A percentile compares a stretch with the other conserved stretches of the same genome.
Conservation (phyloP, 1,284 basidiomycete species). For the Sanghuangporus baumii region DNA sequence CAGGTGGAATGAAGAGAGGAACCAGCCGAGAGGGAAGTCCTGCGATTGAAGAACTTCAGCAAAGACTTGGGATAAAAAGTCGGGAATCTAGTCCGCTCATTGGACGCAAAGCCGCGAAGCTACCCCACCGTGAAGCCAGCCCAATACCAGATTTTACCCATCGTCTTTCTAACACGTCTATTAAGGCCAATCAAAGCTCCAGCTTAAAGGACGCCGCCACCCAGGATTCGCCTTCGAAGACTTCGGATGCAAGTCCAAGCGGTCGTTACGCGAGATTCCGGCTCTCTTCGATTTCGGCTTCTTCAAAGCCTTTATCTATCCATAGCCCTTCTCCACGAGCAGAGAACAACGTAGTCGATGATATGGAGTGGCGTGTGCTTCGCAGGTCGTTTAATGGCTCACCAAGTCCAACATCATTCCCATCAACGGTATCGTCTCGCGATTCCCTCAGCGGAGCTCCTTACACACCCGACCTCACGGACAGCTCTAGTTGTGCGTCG, state of each 20-base stretch:
- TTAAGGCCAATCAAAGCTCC: not conserved
- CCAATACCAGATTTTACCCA: constrained; percentile 7
- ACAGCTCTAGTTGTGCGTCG: constrained; percentile 52
- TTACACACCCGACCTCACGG: constrained; percentile 55
- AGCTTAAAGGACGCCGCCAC: not conserved
- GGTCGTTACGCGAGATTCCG: constrained; percentile 17
- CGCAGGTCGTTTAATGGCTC: constrained; percentile 5
- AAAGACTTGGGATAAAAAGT: constrained; percentile 50
- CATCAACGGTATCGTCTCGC: constrained; percentile 8
- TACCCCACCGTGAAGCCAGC: not conserved
- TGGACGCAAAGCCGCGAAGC: not conserved
- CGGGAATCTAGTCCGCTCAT: constrained; percentile 52
- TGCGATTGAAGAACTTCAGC: constrained; percentile 50
- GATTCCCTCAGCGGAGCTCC: constrained; percentile 30
- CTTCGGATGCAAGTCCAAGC: constrained; percentile 9
- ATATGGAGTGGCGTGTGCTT: constrained; percentile 10
- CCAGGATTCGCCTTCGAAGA: not conserved
- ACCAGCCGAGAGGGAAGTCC: constrained; percentile 46
- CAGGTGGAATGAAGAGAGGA: constrained; percentile 32
- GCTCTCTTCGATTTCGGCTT: not conserved
- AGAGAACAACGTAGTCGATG: constrained; percentile 7
- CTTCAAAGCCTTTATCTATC: not conserved
- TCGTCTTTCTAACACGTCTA: constrained; percentile 5
- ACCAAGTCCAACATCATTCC: constrained; percentile 5
- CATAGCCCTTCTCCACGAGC: constrained; percentile 8